Evolutionary conservation across 441 rosid species (phyloP), one percentile per base, ranked within the genome.

Genomic region (Erodium trifolium): DNA sequence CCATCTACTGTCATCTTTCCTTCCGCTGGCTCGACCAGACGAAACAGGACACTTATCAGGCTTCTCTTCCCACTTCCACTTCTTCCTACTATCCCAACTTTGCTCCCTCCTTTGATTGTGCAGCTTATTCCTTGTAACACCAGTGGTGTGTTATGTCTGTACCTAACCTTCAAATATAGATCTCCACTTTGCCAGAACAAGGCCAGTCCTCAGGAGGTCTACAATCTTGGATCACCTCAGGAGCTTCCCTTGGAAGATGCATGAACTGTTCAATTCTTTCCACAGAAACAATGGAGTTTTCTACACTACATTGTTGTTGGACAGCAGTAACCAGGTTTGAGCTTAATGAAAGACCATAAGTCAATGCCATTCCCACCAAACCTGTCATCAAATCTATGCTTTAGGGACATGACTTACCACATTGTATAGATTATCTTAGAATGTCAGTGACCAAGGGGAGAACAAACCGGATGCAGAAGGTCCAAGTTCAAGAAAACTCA

Each of bases 61-160:
- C 79, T 78, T 2, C 80, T 74, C 51, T 81, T 81, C 3, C 82
- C 84, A 5, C 82, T 76, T 2, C 82, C 79, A 7, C 80, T 81
- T 45, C 78, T 65, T 13, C 84, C 84, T 34, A 78, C 82, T 1
- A 81, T 73, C 49, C 84, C 84, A 7, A 81, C 60, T 51, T 74
- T 74, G 66, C 71, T 37, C 39, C 80, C 80, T 74, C 77, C 79
- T 76, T 74, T 35, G 16, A 78, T 71, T 66, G 45, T 76, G 68
- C 80, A 81, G 39, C 71, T 81, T 51, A 81, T 78, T 5, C 80
- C 82, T 18, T 67, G 72, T 11, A 81, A 78, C 47, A 78, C 76
- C 1, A 76, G n/a, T 0, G 82, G 84, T 53, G 77, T 27, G 74
- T 70, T 65, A 8, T 23, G 27, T 23, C 27, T 23, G 27, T 23